Percentiles rank a stretch among this genome's conserved stretches.
phyloP scores from a whole-genome alignment of 208 protist species.

The Leishmania turanica region DNA sequence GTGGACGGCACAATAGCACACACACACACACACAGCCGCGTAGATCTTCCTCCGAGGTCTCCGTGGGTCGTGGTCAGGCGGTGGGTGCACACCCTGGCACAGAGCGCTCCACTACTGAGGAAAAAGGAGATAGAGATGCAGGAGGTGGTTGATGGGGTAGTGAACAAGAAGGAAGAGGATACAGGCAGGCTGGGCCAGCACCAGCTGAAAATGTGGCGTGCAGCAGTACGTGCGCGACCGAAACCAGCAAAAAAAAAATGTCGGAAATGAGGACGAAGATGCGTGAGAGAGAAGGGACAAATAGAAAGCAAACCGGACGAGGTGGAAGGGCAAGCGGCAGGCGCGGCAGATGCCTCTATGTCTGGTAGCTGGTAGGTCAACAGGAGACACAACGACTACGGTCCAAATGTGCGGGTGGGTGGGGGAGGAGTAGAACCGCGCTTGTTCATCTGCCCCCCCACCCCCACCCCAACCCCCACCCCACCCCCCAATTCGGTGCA shows the following conservation, averaged over 20 bases:
- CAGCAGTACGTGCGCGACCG: background rate
- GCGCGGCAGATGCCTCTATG: background rate
- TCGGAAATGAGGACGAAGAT: background rate
- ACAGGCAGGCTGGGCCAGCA: background rate
- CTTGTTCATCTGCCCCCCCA: background rate
- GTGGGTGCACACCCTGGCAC: no score
- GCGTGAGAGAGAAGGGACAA: background rate
- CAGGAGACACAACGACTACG: background rate
- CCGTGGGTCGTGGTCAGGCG: no score
- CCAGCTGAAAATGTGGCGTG: background rate
- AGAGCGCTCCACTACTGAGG: background rate
- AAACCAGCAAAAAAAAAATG: background rate
- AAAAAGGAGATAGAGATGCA: background rate
- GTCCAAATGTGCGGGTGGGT: background rate
- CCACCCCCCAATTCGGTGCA: background rate
- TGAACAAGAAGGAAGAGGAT: background rate
- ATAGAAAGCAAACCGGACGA: background rate
- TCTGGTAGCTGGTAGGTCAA: background rate
- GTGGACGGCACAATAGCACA: background rate
- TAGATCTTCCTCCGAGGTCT: background rate
- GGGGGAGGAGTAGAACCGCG: background rate
- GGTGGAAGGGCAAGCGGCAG: background rate
- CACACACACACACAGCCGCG: background rate
- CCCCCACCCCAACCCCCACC: no score
- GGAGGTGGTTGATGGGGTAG: background rate